Evolutionary conservation across 169 alveolate species (phyloP), one percentile per base, ranked within the genome.

Genomic region (Cryptosporidium parvum): DNA sequence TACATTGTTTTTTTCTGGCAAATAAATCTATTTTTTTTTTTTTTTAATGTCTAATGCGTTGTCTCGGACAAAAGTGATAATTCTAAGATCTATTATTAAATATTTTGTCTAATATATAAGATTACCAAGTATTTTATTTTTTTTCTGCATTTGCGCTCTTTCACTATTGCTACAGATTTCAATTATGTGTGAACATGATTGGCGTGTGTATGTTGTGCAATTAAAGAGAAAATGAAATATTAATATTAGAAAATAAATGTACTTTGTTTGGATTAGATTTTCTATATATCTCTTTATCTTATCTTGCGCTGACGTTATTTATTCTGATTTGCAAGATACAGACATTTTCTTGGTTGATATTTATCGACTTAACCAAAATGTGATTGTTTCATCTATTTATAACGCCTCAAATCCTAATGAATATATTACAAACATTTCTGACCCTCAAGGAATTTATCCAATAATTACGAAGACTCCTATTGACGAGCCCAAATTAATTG

Each of bases 261-360:
- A 33, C 33, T 1, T 31, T 65, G 53, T 65, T 33, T 21, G 51
- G 51, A 2, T 37, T 18, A 31, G 18, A 26, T 33, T 33, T 33
- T 65, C 31, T 33, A 16, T 37, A 35, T 65, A 5, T 31, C 16
- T 65, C 52, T 65, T 65, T 65, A 29, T 37, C 14, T 65, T 65
- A 5, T 33, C 31, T 33, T 37, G 31, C 18, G 3, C 33, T 9
- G 29, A 65, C 18, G 51, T 51, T 8, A 56, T 56, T 56, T 73
- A 39, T 62, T 59, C 68, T n/a, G 59, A 44, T 16, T 37, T 16
- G 10, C 45, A 16, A 33, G 29, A 10, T 10, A 12, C 52, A 16
- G 69, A 80, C 12, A 62, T 62, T n/a, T 59, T 80, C 4, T 23
- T 80, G 8, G 52, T 80, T 23, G 89, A 80, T 62, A 65, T 80